phyloP scores from a whole-genome alignment of 345 rosid genomes.

The Gossypium herbaceum region DNA sequence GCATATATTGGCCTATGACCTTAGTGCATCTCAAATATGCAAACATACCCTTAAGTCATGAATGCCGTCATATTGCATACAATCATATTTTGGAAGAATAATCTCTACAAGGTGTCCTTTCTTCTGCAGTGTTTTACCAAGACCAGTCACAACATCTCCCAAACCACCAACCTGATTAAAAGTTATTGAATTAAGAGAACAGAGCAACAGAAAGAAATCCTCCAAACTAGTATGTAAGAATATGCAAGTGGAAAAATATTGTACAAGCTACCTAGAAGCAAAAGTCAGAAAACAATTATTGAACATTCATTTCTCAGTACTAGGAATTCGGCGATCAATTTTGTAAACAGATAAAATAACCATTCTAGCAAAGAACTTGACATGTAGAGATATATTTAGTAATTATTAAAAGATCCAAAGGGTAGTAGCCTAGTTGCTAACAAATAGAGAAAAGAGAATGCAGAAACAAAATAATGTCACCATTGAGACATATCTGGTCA shows the following conservation, averaged over 20 bases:
- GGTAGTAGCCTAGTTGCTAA: background rate
- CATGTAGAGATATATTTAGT: background rate
- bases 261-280: background rate
- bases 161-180: slow-evolving; percentile 84
- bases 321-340: background rate
- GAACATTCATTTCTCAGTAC: background rate
- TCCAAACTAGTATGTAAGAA: background rate
- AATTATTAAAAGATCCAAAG: background rate
- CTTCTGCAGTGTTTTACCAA: slow-evolving; percentile 88
- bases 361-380: background rate
- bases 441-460: background rate
- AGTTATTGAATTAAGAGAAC: background rate
- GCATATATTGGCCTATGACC: slow-evolving; percentile 1
- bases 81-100: slow-evolving; percentile 92
- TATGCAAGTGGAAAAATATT: background rate
- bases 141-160: slow-evolving; percentile 96
- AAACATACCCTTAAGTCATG: slow-evolving; percentile 64
- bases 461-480: background rate
- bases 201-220: background rate
- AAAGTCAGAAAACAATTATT: background rate
- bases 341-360: background rate
- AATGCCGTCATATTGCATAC: slow-evolving; percentile 78
- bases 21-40: background rate
- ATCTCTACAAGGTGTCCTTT: slow-evolving; percentile 92
- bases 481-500: background rate